Conservation (phyloP, 1,139 yeast species). For the Arxiozyma bovina region DNA sequence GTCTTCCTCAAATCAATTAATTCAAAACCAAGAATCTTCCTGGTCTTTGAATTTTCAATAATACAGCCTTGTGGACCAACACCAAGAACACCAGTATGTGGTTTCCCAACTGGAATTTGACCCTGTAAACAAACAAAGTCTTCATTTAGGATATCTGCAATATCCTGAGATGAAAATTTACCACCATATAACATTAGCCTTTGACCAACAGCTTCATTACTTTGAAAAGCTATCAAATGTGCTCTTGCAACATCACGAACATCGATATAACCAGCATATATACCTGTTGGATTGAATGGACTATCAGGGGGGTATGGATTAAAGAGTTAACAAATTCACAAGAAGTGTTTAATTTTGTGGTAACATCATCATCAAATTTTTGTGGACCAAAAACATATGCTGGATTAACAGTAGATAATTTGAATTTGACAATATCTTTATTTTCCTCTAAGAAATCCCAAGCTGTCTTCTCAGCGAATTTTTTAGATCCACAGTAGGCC, state of each 20-base stretch:
- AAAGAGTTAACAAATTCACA: conserved; percentile 29
- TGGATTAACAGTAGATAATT: conserved; percentile 42
- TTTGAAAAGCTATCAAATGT: conserved; percentile 16
- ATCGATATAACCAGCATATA: conserved; percentile 13
- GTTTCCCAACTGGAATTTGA: conserved; percentile 16
- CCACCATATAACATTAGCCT: conserved; percentile 17
- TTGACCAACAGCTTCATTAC: conserved; percentile 9
- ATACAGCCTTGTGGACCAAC: too few relatives aligned
- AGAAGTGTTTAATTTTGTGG: conserved; percentile 31
- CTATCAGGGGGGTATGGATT: conserved; percentile 8
- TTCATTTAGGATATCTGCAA: conserved; percentile 32
- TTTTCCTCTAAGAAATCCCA: conserved; percentile 41
- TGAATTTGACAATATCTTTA: conserved; percentile 35
- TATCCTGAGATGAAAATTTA: conserved; percentile 27
- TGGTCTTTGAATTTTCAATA: too few relatives aligned
- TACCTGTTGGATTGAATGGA: conserved; percentile 14
- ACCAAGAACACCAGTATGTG: neutral
- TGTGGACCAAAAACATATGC: conserved; percentile 44
- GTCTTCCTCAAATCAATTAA: too few relatives aligned
- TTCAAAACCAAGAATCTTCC: too few relatives aligned
- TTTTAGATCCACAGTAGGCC: conserved; percentile 46
- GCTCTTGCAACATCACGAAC: conserved; percentile 22
- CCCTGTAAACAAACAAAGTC: conserved; percentile 33
- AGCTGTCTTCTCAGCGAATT: conserved; percentile 45
- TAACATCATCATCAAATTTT: conserved; percentile 31